A percentile compares a stretch with the other conserved stretches of the same genome.
Conservation (phyloP, 2,329 filamentous ascomycete species). For the Beauveria brongniartii region DNA sequence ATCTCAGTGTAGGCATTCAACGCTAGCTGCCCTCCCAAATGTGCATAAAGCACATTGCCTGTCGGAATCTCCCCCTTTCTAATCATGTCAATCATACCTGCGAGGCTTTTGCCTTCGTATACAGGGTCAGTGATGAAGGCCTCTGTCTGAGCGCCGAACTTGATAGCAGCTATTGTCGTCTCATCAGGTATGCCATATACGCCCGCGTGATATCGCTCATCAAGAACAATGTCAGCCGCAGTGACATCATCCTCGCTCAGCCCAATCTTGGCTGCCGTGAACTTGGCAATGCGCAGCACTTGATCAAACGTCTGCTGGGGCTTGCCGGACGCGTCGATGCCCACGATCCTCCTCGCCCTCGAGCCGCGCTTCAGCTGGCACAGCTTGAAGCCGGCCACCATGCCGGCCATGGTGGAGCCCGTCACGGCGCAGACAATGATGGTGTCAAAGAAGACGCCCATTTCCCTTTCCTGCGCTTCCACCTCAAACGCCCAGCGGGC, state of each 20-base stretch:
- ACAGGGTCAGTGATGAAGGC: conserved; percentile 69
- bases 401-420: conserved; percentile 62
- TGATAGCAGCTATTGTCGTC: conserved; percentile 59
- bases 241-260: conserved; percentile 51
- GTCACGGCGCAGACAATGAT: conserved; percentile 64
- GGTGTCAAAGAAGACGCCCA: conserved; percentile 59
- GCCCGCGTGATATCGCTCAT: conserved; percentile 55
- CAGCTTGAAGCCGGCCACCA: conserved; percentile 65
- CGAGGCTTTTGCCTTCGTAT: conserved; percentile 68
- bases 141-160: conserved; percentile 59
- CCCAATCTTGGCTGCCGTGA: conserved; percentile 56
- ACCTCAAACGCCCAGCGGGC: conserved; percentile 66
- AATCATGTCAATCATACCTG: conserved; percentile 63
- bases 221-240: conserved; percentile 53
- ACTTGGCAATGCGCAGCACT: conserved; percentile 57
- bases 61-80: conserved; percentile 51
- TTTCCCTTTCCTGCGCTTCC: conserved; percentile 49
- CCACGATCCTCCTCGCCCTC: conserved; percentile 48
- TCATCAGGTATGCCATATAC: conserved; percentile 60
- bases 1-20: conserved; percentile 54
- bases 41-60: conserved; percentile 64
- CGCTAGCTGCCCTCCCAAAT: conserved; percentile 62
- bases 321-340: conserved; percentile 48
- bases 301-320: conserved; percentile 51
- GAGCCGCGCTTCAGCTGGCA: conserved; percentile 37